Evolutionary conservation across 192 early-diverging fungal species (phyloP).

Genomic region (Linnemannia zychae): DNA sequence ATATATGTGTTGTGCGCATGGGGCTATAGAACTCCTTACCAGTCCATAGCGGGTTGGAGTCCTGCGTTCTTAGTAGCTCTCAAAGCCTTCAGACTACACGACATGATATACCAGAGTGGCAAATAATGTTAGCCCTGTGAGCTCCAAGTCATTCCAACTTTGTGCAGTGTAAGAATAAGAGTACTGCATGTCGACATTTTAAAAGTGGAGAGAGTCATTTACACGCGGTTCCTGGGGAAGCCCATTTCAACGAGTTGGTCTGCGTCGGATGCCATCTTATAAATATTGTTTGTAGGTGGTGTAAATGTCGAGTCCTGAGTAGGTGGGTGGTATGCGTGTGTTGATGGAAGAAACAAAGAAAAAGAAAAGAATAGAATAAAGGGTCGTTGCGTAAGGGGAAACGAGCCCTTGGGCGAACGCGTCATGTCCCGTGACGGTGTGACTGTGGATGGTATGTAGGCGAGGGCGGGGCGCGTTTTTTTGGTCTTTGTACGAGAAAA

Average conservation of each 20-base stretch:
- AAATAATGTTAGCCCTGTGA: neutral
- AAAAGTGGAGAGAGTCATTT: conserved; percentile 11
- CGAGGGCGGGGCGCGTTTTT: too few relatives aligned
- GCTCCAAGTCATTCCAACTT: neutral
- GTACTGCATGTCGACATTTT: neutral
- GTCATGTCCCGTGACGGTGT: too few relatives aligned
- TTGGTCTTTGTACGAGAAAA: too few relatives aligned
- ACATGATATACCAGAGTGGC: neutral
- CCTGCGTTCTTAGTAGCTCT: conserved; percentile 81
- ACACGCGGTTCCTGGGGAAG: conserved; percentile 75
- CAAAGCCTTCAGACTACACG: conserved; percentile 65
- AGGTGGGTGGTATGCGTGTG: neutral
- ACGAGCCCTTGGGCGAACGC: neutral
- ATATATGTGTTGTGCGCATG: neutral
- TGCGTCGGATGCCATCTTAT: conserved; percentile 61
- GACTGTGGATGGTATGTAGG: too few relatives aligned
- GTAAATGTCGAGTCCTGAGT: neutral
- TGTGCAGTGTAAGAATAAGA: neutral
- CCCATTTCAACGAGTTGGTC: conserved; percentile 77
- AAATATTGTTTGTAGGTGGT: neutral
- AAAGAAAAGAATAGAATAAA: neutral
- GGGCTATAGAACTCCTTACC: conserved; percentile 72
- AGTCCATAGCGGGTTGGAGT: conserved; percentile 89
- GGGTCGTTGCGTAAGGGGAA: conserved; percentile 1
- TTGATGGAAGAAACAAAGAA: neutral